These are phyloP conservation scores for Penicillium steckii DNA, from an alignment of 495 filamentous ascomycete genomes.

Conservation along the genomic window DNA sequence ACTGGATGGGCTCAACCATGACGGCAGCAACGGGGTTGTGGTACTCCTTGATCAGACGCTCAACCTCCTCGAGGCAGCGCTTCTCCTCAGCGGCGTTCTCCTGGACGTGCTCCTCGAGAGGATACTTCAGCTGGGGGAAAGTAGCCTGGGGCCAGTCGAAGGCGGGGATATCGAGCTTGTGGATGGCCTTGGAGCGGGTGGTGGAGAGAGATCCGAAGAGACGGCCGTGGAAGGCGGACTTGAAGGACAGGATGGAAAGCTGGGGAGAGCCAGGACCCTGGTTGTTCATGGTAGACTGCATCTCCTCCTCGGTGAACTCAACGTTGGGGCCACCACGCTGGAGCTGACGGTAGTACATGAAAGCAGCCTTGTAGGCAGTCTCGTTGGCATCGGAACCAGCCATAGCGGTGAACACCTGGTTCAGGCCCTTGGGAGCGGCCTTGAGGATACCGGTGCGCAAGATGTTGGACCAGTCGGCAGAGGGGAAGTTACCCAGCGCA, in stretches of 20 bases:
- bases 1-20: constrained; percentile 94
- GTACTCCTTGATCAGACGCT: constrained; percentile 79
- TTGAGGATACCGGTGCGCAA: constrained; percentile 84
- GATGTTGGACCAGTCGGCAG: constrained; percentile 81
- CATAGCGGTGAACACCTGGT: constrained; percentile 97
- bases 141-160: constrained; percentile 98
- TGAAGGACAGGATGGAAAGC: constrained; percentile 92
- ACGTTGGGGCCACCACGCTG: constrained; percentile 80
- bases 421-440: constrained; percentile 84
- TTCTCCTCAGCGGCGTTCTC: constrained; percentile 84
- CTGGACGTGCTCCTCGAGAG: constrained; percentile 75
- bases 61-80: constrained; percentile 84
- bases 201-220: constrained; percentile 91
- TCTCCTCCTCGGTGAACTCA: constrained; percentile 83
- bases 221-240: constrained; percentile 90
- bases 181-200: constrained; percentile 93
- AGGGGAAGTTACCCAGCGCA: constrained; percentile 94
- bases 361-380: constrained; percentile 98
- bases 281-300: constrained; percentile 80
- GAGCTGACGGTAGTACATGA: constrained; percentile 92
- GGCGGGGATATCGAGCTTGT: constrained; percentile 97
- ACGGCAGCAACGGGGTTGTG: constrained; percentile 88
- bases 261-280: constrained; percentile 76
- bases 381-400: constrained; percentile 97
- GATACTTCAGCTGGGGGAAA: constrained; percentile 89